Percentiles rank a stretch among this genome's conserved stretches.
Evolutionary conservation across 495 filamentous ascomycete species (phyloP).

Genomic region (Daldinia caldariorum): DNA sequence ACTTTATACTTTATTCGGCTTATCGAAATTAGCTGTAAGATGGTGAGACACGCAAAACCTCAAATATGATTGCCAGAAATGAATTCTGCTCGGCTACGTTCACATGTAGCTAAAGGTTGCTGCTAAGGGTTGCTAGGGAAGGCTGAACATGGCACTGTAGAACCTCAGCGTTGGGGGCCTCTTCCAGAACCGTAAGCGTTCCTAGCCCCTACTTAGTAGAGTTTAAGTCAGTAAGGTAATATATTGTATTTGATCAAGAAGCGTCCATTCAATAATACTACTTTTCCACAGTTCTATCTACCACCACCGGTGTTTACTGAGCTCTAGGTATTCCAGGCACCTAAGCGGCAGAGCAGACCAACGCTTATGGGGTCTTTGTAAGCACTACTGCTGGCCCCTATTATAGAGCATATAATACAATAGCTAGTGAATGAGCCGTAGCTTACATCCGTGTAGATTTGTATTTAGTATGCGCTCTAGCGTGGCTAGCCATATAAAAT

Average conservation of each 20-base stretch:
- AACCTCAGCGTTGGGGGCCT: background rate
- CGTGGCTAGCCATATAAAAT: conserved; percentile 4
- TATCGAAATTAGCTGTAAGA: conserved; percentile 5
- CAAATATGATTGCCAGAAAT: background rate
- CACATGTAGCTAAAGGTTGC: background rate
- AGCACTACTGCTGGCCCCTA: conserved; percentile 1
- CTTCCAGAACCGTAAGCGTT: background rate
- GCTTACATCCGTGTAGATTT: conserved; percentile 1
- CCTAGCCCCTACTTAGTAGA: background rate
- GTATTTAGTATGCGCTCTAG: background rate
- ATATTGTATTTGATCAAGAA: background rate
- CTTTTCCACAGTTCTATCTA: conserved; percentile 4
- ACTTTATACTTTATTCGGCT: background rate
- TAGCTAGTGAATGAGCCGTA: background rate
- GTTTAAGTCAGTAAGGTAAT: background rate
- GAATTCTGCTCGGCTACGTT: background rate
- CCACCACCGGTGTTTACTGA: conserved; percentile 16
- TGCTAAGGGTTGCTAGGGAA: background rate
- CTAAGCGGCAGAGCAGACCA: conserved; percentile 20
- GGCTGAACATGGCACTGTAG: background rate
- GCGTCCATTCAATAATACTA: background rate
- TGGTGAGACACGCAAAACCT: background rate
- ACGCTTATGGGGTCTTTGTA: conserved; percentile 8
- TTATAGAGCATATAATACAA: background rate
- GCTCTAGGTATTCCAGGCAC: conserved; percentile 33